Evolutionary conservation across 768 basidiomycete genomes (phyloP).

Genomic region (Suillus cothurnatus): DNA sequence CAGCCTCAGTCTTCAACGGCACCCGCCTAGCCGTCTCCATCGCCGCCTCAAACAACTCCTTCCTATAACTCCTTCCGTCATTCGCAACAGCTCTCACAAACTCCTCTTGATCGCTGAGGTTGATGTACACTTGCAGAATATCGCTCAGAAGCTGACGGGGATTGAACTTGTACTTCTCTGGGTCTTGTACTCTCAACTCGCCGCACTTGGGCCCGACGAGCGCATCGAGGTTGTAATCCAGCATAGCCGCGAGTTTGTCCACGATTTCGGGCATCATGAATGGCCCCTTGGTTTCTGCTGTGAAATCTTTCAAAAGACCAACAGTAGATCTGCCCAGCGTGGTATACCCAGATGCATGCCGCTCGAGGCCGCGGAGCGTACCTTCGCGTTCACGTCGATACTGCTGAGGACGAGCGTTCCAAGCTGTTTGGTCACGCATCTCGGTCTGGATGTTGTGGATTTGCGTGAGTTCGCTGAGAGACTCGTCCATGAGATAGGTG

Average conservation of each 20-base stretch:
- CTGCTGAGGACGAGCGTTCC: conserved; percentile 64
- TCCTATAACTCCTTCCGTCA: conserved; percentile 92
- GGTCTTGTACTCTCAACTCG: conserved; percentile 82
- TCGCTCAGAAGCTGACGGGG: conserved; percentile 82
- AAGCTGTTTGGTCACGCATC: conserved; percentile 75
- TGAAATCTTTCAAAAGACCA: conserved; percentile 89
- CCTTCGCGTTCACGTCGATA: conserved; percentile 85
- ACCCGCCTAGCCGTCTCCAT: conserved; percentile 63
- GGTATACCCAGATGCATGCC: conserved; percentile 83
- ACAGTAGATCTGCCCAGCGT: conserved; percentile 87
- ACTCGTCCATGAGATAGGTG: conserved; percentile 97
- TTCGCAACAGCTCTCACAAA: conserved; percentile 87
- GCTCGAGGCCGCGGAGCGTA: conserved; percentile 77
- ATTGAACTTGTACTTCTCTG: conserved; percentile 88
- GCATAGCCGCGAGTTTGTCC: conserved; percentile 91
- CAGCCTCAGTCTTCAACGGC: conserved; percentile 71
- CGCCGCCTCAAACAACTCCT: conserved; percentile 80
- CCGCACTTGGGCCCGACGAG: conserved; percentile 89
- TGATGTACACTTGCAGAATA: conserved; percentile 88
- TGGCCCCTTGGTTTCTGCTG: conserved; percentile 86
- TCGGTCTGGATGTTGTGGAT: conserved; percentile 86
- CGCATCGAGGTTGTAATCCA: conserved; percentile 90
- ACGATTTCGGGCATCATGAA: conserved; percentile 98
- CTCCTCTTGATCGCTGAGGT: conserved; percentile 75
- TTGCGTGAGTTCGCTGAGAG: conserved; percentile 83